Base-by-base conservation (phyloP, 345 rosid species). In the Luvunga scandens region DNA sequence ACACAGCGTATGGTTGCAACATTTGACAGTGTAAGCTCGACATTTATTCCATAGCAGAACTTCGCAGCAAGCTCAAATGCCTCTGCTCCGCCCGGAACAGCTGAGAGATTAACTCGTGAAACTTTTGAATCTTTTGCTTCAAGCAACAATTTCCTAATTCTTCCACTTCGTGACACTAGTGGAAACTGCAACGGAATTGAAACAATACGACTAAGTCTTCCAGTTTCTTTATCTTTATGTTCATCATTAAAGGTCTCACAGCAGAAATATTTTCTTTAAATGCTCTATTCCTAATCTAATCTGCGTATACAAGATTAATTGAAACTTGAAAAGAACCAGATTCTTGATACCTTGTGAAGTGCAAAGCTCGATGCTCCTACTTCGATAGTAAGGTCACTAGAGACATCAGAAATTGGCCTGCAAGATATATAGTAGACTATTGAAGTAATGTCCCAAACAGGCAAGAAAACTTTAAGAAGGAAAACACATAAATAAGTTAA, bases 331-430 rank as follows among this genome's bases (percentile, higher is more conserved):
- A 50, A 24, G 55, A 38, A 72, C 24, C 19, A 69, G 68, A 39
- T 75, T 77, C 48, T 30, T 7, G 73, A 69, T 90, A 92, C 99
- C 95, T 94, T 94, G 75, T 96, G 99, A 82, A 96, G 97, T 39
- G 95, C 85, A 84, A 96, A 94, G 86, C 79, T 93, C 1, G 98
- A 91, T 31, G 88, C 84, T 86, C 98, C 98, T 27, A 96, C 91
- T 79, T 94, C 97, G 27, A 96, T 79, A 1, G 88, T 90, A 30
- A 96, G 94, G 84, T 96, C 99, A 78, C 99, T 96, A 21, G 97
- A 94, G 75, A 96, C 98, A 62, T 96, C 98, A 3, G 98, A 92
- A 77, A 94, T 90, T 31, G 98, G 98, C 99, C 99, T 94, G 94
- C 89, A 77, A 85, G 66, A 83, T 67, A 75, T 76, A 73, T 19